Evolutionary conservation across 148 eudicot genomes (phyloP), one percentile per base, ranked within the genome.

Genomic region (Nepenthes mirabilis): DNA sequence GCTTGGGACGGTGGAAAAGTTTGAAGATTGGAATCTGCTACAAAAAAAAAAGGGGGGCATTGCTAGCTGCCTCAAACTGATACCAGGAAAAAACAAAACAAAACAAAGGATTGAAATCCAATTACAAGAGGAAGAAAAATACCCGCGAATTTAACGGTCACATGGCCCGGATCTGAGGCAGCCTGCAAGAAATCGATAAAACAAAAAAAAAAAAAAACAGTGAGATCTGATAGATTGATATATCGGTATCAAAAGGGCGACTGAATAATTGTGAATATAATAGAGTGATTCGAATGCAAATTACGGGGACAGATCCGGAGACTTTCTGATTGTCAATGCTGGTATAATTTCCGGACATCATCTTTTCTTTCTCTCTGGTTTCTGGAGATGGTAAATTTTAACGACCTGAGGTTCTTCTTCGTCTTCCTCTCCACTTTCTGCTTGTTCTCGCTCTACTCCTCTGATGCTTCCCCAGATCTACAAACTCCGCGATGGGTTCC

Each of bases 1-100:
- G 83, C 65, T 57, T 78, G 84, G 11, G 91, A 77, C 51, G 91
- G 91, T 33, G 84, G 85, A 80, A 83, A 88, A 6, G 94, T 80
- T 80, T 85, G 88, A 49, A 91, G 86, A 80, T 61, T 87, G 37
- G 96, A 83, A 23, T 91, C 93, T 83, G 61, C 59, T 67, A 56
- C 45, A 62, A 60, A 54, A 55, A 66, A 37, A 32, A 36, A 33
- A 57, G 60, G 5, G n/a, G 10, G 6, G 11, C 47, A 48, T 32
- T 11, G 10, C 11, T 10, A 52, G 11, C 47, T 34, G 45, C 7
- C 3, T 52, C 53, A 48, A 12, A 32, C 47, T 48, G 9, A 33
- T 23, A 37, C 32, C 2, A 23, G 55, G 47, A 72, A 3, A 43
- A 47, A 11, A 51, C 12, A 33, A 63, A 14, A 10, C 9, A 3